Evolutionary conservation across 805 yeast species (phyloP).

Genomic region (Candida broadrunensis): DNA sequence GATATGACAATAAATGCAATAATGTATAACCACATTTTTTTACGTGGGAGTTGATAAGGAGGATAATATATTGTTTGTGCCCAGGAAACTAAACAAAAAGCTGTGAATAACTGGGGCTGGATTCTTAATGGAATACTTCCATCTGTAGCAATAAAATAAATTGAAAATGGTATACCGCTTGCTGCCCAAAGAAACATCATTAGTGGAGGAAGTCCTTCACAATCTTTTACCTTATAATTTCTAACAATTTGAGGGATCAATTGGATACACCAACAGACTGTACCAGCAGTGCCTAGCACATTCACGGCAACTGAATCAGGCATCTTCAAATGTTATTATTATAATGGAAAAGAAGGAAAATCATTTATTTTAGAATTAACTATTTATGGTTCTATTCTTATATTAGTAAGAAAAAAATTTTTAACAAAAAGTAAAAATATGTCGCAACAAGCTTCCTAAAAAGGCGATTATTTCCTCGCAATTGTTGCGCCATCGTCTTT

Average conservation of each 20-base stretch:
- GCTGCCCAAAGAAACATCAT: constrained; percentile 83
- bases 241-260: constrained; percentile 78
- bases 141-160: constrained; percentile 72
- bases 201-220: constrained; percentile 82
- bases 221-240: constrained; percentile 72
- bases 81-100: constrained; percentile 68
- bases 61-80: constrained; percentile 64
- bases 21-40: constrained; percentile 33
- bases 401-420: no score
- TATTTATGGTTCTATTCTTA: no score
- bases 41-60: constrained; percentile 45
- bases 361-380: no score
- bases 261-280: constrained; percentile 91
- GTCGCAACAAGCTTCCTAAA: no score
- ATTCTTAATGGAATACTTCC: constrained; percentile 76
- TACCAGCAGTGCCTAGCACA: constrained; percentile 83
- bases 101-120: constrained; percentile 83
- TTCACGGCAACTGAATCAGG: constrained; percentile 52
- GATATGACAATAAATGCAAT: constrained; percentile 39
- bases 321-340: no score
- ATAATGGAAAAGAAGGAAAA: no score
- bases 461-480: no score
- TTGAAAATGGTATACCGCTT: constrained; percentile 79
- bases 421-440: no score
- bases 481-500: no score